Evolutionary conservation across 2,329 filamentous ascomycete genomes (phyloP), one percentile per base, ranked within the genome.

Genomic region (Aspergillus hiratsukae): DNA sequence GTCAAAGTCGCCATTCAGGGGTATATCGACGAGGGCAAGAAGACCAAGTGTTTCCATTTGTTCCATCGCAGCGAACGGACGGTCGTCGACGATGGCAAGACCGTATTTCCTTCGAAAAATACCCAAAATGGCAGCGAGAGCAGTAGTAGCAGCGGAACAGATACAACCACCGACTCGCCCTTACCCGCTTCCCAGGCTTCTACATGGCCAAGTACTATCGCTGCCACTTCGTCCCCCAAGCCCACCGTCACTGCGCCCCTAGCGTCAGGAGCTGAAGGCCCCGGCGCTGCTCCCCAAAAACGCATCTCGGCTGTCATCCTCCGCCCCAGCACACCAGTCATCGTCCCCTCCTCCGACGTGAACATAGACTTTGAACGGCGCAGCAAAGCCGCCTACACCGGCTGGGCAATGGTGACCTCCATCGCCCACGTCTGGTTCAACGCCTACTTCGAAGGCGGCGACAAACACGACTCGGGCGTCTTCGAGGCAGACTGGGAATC

Each of bases 351-450:
- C 49, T 91, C 88, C 70, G 94, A 97, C 68, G 82, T 97, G 64
- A 96, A 96, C 71, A 89, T 97, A 62, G 87, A 91, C 51, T 85
- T 97, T 25, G 92, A 97, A 75, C 84, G 91, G 7, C 86, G 92
- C 37, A 96, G 91, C 74, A 89, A 87, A 66, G 86, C 89, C 3
- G 86, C 89, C 1, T 89, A 89, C 66, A 82, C 82, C 6, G 88
- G 91, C 1, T 83, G 90, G 63, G 91, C 90, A 0, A 90, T 97
- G 86, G 91, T 97, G 3, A 96, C 93, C 0, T 87, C 92, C 0
- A 87, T 97, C 9, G 92, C 92, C 0, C 93, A 97, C 67, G 90
- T 96, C 17, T 99, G 94, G 94, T 96, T 97, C 79, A 99, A 99
- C 68, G 80, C 87, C 1, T 97, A 87, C 74, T 97, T 97, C 66